These are phyloP conservation scores for Candida parachauliodes DNA, from an alignment of 805 yeast species.

Conservation along the genomic window DNA sequence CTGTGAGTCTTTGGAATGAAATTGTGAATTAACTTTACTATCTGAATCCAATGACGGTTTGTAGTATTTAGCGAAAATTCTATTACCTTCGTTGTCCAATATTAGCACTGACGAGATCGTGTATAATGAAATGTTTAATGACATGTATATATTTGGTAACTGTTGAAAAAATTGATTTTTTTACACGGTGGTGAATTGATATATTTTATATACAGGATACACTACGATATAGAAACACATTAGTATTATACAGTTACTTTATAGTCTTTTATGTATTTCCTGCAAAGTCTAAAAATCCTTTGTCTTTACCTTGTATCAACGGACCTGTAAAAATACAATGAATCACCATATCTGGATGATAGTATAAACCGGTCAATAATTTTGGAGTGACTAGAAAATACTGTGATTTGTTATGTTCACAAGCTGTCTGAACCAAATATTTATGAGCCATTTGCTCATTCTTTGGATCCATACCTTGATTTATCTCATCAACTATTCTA, in stretches of 20 bases:
- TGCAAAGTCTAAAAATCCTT: conserved; percentile 31
- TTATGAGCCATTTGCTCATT: conserved; percentile 86
- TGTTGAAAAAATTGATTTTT: conserved; percentile 3
- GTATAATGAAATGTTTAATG: conserved; percentile 63
- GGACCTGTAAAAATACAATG: conserved; percentile 66
- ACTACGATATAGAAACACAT: too few species aligned
- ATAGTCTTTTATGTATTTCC: not conserved
- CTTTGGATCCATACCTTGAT: conserved; percentile 96
- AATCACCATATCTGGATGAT: conserved; percentile 75
- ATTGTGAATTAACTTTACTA: conserved; percentile 16
- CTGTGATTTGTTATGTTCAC: conserved; percentile 59
- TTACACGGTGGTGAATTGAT: too few species aligned
- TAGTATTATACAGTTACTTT: too few species aligned
- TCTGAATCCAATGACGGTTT: conserved; percentile 43
- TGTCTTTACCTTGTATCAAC: conserved; percentile 17
- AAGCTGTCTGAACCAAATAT: conserved; percentile 81
- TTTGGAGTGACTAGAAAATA: conserved; percentile 94
- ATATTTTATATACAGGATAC: not conserved
- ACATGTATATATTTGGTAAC: conserved; percentile 20
- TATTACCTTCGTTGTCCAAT: conserved; percentile 74
- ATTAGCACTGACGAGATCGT: conserved; percentile 77
- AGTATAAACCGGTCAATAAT: conserved; percentile 70
- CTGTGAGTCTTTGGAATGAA: conserved; percentile 57
- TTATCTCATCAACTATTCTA: conserved; percentile 94
- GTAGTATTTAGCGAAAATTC: conserved; percentile 85